Base-by-base conservation (phyloP, 768 basidiomycete genomes). In the Tephrocybe sp. region DNA sequence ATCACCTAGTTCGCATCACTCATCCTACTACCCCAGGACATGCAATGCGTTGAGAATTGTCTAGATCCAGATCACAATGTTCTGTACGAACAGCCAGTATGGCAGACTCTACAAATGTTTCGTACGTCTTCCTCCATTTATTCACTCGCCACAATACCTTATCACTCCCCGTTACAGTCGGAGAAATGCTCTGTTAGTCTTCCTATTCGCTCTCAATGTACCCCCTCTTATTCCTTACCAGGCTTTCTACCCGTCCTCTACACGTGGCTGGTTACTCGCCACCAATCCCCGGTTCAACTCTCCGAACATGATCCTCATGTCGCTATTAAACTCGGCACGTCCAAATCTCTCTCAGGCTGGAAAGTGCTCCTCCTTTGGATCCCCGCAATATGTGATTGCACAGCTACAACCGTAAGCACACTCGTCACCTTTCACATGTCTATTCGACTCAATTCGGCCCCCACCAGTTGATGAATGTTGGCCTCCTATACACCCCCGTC, bases 1-100 rank as follows among this genome's bases (percentile, higher is more conserved):
- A 54, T 25, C 45, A 19, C 45, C 25, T 22, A 22, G 22, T 25
- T 54, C 35, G 13, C 45, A 48, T 53, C 27, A 30, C 31, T 49
- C 24, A 21, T 44, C 46, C 41, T 37, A 37, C 36, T 24, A 15
- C 36, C 40, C 26, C 53, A 89, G 86, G 96, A 98, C 66, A 96
- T 97, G 91, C 92, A 97, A 84, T 98, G 96, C 63, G 95, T 98
- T 36, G 92, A 92, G 77, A 89, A 95, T 67, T 98, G 96, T 66
- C 65, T 66, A 39, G 78, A 85, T 55, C 79, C 79, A 30, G 73
- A 90, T 66, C 79, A 73, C 28, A 83, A 79, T 47, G 76, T 93
- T 41, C 78, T 91, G 25, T 98, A 89, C 65, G 94, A 98, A 62
- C 96, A 98, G 66, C 94, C 93, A 4, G 92, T 96, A 21, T 89